phyloP scores from a whole-genome alignment of 768 basidiomycete genomes.

The Lepiota venenata region DNA sequence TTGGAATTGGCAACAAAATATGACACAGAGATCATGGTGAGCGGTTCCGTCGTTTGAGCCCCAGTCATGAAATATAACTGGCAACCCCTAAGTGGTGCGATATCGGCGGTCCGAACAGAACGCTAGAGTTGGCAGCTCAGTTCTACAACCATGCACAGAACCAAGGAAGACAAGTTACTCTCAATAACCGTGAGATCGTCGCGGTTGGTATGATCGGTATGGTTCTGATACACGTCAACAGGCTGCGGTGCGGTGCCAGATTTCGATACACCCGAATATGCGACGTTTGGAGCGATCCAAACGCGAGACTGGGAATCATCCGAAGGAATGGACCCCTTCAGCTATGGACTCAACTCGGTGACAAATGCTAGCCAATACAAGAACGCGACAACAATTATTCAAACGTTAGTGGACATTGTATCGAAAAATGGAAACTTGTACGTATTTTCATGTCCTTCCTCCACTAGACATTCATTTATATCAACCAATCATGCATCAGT shows the following conservation, averaged over 20 bases:
- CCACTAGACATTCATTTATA: too few species aligned
- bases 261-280: constrained; percentile 56
- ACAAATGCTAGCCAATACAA: constrained; percentile 44
- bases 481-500: constrained; percentile 20
- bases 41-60: too few species aligned
- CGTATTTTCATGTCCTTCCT: constrained; percentile 13
- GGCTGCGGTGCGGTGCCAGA: constrained; percentile 49
- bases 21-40: constrained; percentile 53
- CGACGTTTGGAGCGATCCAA: constrained; percentile 42
- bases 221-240: constrained; percentile 13
- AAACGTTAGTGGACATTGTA: constrained; percentile 51
- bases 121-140: constrained; percentile 38
- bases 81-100: constrained; percentile 46
- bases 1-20: constrained; percentile 41
- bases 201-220: not conserved
- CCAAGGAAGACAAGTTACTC: constrained; percentile 43
- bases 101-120: constrained; percentile 49
- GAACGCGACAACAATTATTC: constrained; percentile 45
- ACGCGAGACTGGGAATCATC: constrained; percentile 52
- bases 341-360: constrained; percentile 44
- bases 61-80: too few species aligned
- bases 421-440: constrained; percentile 65
- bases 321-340: constrained; percentile 55
- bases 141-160: constrained; percentile 40
- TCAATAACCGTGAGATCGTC: constrained; percentile 28